phyloP scores from a whole-genome alignment of 352 stramenopile genomes.

The Phytophthora pseudosyringae region DNA sequence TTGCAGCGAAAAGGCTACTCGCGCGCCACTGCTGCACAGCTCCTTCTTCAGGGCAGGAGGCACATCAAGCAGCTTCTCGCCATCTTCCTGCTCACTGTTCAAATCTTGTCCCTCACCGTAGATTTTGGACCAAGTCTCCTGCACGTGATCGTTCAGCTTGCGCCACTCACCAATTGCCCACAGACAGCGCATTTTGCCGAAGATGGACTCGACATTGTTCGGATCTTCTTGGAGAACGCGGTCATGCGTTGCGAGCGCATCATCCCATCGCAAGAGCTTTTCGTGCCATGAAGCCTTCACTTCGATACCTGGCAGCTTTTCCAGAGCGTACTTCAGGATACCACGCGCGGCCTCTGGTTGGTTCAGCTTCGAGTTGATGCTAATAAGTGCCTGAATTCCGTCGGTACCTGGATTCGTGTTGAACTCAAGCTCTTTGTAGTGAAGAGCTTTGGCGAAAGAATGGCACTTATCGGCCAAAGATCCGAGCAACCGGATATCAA shows the following conservation, averaged over 20 bases:
- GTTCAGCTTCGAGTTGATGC: slow-evolving; percentile 98
- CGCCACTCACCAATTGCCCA: slow-evolving; percentile 97
- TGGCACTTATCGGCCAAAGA: slow-evolving; percentile 98
- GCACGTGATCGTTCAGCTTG: slow-evolving; percentile 94
- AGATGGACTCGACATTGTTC: slow-evolving; percentile 95
- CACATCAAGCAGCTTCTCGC: slow-evolving; percentile 73
- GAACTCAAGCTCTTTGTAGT: slow-evolving; percentile 99
- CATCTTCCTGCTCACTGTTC: slow-evolving; percentile 47
- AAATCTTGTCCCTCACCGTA: slow-evolving; percentile 64
- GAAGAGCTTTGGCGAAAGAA: slow-evolving; percentile 98
- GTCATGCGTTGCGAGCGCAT: slow-evolving; percentile 96
- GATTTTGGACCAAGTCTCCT: slow-evolving; percentile 88
- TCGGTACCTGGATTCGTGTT: slow-evolving; percentile 89
- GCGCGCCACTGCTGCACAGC: slow-evolving; percentile 80
- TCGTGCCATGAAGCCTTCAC: slow-evolving; percentile 98
- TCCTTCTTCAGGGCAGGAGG: slow-evolving; percentile 86
- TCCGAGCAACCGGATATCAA: slow-evolving; percentile 97
- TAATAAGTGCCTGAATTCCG: slow-evolving; percentile 98
- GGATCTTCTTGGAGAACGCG: slow-evolving; percentile 67
- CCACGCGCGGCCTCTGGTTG: slow-evolving; percentile 98
- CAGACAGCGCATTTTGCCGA: slow-evolving; percentile 99
- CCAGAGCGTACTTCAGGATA: slow-evolving; percentile 95
- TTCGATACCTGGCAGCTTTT: slow-evolving; percentile 77
- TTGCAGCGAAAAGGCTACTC: slow-evolving; percentile 83
- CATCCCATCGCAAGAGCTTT: slow-evolving; percentile 98